A percentile compares a stretch with the other conserved stretches of the same genome.
These are phyloP conservation scores for Emmonsia crescens DNA, from an alignment of 2,329 filamentous ascomycete species.

Conservation along the genomic window DNA sequence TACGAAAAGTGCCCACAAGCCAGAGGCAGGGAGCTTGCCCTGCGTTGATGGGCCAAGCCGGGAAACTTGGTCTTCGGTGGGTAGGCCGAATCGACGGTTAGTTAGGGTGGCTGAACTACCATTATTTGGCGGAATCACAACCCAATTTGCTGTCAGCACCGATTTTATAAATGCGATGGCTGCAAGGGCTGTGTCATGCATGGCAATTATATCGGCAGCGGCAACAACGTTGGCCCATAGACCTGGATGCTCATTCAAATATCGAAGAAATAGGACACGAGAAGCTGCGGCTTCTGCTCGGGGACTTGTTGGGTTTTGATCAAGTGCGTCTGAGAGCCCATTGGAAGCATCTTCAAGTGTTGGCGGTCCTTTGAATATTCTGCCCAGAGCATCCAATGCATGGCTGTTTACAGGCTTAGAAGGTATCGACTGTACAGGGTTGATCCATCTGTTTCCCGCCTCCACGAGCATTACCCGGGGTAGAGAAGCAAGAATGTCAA, in stretches of 20 bases:
- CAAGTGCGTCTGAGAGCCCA: conserved; percentile 12
- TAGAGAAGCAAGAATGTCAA: conserved; percentile 47
- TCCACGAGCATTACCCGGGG: conserved; percentile 44
- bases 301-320: conserved; percentile 29
- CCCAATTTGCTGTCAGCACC: conserved; percentile 47
- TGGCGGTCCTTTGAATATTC: conserved; percentile 45
- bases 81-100: conserved; percentile 25
- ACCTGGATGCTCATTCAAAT: conserved; percentile 39
- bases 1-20: conserved; percentile 42
- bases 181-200: conserved; percentile 47
- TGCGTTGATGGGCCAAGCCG: conserved; percentile 27
- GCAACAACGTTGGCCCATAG: conserved; percentile 44
- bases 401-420: conserved; percentile 44
- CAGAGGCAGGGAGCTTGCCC: conserved; percentile 32
- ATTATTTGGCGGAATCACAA: conserved; percentile 25
- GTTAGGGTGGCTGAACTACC: conserved; percentile 13
- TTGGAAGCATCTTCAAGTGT: conserved; percentile 6
- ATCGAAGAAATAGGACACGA: conserved; percentile 45
- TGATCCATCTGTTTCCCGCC: conserved; percentile 26
- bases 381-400: conserved; percentile 44
- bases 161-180: conserved; percentile 43
- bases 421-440: conserved; percentile 41
- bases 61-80: conserved; percentile 30
- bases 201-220: conserved; percentile 46
- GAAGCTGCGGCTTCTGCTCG: conserved; percentile 42